Percentiles rank a stretch among this genome's conserved stretches.
Evolutionary conservation across 345 rosid genomes (phyloP).

Genomic region (Euclidium syriacum): DNA sequence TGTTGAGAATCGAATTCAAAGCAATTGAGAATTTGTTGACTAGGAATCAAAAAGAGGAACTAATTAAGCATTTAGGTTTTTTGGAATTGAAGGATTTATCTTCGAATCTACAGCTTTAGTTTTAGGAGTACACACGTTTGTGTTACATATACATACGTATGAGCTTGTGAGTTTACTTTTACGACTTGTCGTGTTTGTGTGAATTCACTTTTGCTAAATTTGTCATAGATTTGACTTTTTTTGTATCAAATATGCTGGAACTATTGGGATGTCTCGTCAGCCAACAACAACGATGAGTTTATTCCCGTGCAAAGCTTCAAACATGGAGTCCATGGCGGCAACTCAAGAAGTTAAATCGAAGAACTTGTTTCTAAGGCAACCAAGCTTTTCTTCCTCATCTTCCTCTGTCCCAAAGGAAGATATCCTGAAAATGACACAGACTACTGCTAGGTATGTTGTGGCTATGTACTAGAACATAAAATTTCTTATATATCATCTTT

Average conservation of each 20-base stretch:
- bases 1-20: too few species aligned
- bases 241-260: slow-evolving; percentile 12
- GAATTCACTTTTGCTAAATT: background rate
- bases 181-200: background rate
- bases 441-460: slow-evolving; percentile 33
- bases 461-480: background rate
- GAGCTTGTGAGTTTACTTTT: background rate
- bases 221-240: slow-evolving; percentile 1
- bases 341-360: slow-evolving; percentile 37
- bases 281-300: slow-evolving; percentile 51
- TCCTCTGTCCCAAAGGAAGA: slow-evolving; percentile 37
- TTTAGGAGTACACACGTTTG: background rate
- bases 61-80: background rate
- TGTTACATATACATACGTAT: background rate
- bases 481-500: background rate
- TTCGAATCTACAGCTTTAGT: background rate
- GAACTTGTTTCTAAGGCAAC: slow-evolving; percentile 55
- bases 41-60: too few species aligned
- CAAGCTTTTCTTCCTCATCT: slow-evolving; percentile 38
- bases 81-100: background rate
- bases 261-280: slow-evolving; percentile 12
- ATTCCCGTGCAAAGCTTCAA: slow-evolving; percentile 48
- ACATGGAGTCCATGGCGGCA: slow-evolving; percentile 5
- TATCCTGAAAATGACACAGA: slow-evolving; percentile 26
- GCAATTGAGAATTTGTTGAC: too few species aligned